Evolutionary conservation across 257 asterid species (phyloP).

Genomic region (Orobanche coerulescens): DNA sequence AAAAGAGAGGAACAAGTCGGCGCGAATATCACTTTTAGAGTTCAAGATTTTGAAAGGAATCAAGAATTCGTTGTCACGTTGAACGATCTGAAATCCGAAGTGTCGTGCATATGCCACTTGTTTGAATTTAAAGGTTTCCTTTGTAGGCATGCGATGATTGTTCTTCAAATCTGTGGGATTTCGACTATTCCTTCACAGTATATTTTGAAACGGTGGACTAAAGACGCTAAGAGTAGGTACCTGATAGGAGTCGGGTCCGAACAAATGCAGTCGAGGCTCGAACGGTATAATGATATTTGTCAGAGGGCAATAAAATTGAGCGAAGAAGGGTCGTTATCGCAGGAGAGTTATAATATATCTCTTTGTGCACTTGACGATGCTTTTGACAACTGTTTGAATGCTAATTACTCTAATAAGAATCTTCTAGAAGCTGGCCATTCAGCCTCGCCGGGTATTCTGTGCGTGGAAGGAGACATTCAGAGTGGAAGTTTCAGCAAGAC

Average conservation of each 20-base stretch:
- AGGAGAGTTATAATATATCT: conserved; percentile 55
- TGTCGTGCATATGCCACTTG: conserved; percentile 71
- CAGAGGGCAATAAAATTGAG: conserved; percentile 66
- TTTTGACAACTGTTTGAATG: conserved; percentile 60
- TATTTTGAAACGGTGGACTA: conserved; percentile 88
- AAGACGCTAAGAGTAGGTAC: conserved; percentile 65
- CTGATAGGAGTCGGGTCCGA: conserved; percentile 54
- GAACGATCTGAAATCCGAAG: conserved; percentile 69
- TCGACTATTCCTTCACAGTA: conserved; percentile 68
- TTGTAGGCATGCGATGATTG: conserved; percentile 87
- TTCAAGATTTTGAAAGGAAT: conserved; percentile 68
- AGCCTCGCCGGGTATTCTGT: conserved; percentile 59
- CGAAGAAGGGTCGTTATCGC: conserved; percentile 94
- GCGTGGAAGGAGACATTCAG: conserved; percentile 69
- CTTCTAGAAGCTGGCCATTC: conserved; percentile 66
- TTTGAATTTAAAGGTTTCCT: conserved; percentile 84
- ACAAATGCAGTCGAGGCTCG: conserved; percentile 68
- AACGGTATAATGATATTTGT: conserved; percentile 70
- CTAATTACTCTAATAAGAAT: conserved; percentile 62
- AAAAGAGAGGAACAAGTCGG: conserved; percentile 60
- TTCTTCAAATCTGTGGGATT: conserved; percentile 78
- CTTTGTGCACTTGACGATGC: conserved; percentile 77
- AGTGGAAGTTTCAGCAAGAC: conserved; percentile 71
- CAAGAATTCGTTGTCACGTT: conserved; percentile 64
- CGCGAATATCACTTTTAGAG: conserved; percentile 43